Evolutionary conservation across 805 yeast genomes (phyloP), one percentile per base, ranked within the genome.

Genomic region (Zygotorulaspora chibaensis): DNA sequence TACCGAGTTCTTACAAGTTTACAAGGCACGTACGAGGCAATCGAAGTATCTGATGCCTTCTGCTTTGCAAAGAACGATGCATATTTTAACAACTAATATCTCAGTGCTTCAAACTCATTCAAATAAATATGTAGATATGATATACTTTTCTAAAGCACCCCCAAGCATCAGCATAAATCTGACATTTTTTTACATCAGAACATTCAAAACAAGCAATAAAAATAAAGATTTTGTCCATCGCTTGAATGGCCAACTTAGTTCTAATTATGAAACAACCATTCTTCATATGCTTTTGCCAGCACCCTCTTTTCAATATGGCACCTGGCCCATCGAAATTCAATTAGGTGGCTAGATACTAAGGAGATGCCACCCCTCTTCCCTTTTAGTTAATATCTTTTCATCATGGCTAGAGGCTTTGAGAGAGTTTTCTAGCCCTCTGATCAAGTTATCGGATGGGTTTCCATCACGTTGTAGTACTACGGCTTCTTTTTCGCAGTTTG

Each of bases 1-100:
- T 81, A 87, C 61, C 75, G 80, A 43, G 83, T 87, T 7, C 70
- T 75, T 58, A 91, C 96, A 1, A 84, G 87, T 54, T 69, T 87
- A 53, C 96, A 90, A 63, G 99, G 99, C 38, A 84, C 87, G 2
- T 93, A 93, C 61, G 96, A 90, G 65, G 97, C 97, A 5, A 77
- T 88, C 36, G 89, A 84, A 59, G 80, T 93, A n/a, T 79, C 79
- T 37, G 99, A 93, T 68, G 84, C 86, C 8, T 84, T 70, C 65
- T 93, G 99, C 72, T 68, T 63, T 42, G 74, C 75, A 11, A 69
- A 73, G 55, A 72, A 70, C 45, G 73, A 71, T 43, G 65, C 65
- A 41, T 63, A 57, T 35, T 61, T 60, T 43, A 54, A 47, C 20
- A 55, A 47, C 27, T 57, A 45, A 51, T 25, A 5, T 20, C 35